Evolutionary conservation across 192 early-diverging fungal species (phyloP).

Genomic region (Gaertneriomyces semiglobifer): DNA sequence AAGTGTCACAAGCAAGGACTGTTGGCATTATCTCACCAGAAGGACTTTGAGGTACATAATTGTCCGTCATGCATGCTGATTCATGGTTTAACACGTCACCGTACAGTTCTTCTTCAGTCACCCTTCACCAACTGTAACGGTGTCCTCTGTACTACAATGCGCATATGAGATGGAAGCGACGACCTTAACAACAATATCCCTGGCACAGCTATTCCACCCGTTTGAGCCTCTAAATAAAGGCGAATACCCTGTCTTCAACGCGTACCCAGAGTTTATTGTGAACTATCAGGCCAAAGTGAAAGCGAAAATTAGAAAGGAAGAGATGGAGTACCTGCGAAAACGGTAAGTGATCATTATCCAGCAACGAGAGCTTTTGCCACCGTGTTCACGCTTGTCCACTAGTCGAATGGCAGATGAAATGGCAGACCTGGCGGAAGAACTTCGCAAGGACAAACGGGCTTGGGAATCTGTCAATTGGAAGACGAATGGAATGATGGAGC

Average conservation of each 20-base stretch:
- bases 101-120: conserved; percentile 45
- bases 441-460: conserved; percentile 37
- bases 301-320: conserved; percentile 48
- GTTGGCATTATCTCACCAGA: conserved; percentile 28
- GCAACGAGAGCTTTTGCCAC: no score
- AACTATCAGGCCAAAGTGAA: conserved; percentile 50
- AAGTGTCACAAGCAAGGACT: conserved; percentile 32
- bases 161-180: conserved; percentile 30
- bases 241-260: conserved; percentile 53
- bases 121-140: conserved; percentile 30
- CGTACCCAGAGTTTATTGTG: conserved; percentile 53
- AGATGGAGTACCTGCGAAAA: conserved; percentile 29
- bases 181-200: conserved; percentile 37
- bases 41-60: conserved; percentile 43
- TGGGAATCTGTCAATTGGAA: conserved; percentile 53
- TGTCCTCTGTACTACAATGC: conserved; percentile 22
- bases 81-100: not conserved
- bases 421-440: conserved; percentile 38
- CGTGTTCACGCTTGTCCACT: no score
- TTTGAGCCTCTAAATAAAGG: conserved; percentile 43
- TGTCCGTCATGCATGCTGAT: not conserved
- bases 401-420: conserved; percentile 34
- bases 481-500: conserved; percentile 53
- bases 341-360: not conserved
- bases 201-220: conserved; percentile 32